Evolutionary conservation across 2,329 filamentous ascomycete genomes (phyloP), one percentile per base, ranked within the genome.

Genomic region (Diaporthe sp.): DNA sequence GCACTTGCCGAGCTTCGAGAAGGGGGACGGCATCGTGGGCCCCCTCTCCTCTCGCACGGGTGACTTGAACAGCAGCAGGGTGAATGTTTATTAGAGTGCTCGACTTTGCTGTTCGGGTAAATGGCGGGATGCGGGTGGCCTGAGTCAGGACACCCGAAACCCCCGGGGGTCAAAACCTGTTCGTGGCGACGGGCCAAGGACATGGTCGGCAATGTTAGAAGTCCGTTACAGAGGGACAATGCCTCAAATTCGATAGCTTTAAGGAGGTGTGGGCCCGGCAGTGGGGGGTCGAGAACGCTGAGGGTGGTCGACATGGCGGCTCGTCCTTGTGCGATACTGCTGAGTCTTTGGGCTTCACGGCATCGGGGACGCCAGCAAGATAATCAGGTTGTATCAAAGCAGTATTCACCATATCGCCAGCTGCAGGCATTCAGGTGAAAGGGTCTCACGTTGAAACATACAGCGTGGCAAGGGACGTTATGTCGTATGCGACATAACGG

Each of bases 1-100:
- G 63, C 22, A 68, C 47, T 68, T 39, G 63, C 63, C 47, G 47
- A 68, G 47, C 63, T 68, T 68, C 63, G 63, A 68, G 63, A 68
- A 68, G 31, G n/a, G 63, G 31, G 63, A 39, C 47, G 22, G 31
- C 44, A 68, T 31, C 39, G 12, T 49, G 31, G 60, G 39, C 9
- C 34, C 47, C 61, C 63, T n/a, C 47, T 28, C 28, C 28, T 28
- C 63, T 37, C 28, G 61, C 63, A 68, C 63, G 25, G 61, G 44
- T n/a, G 12, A 44, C 39, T 63, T 39, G 37, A 25, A 31, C 15
- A 31, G 15, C 13, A 31, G 15, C 15, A 20, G 60, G 39, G n/a
- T 31, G n/a, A 17, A 42, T 47, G 28, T 47, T 63, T 63, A 63
- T 44, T 63, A 63, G 60, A 63, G 39, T n/a, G 17, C 13, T 44